phyloP scores from a whole-genome alignment of 192 early-diverging fungal genomes.

The Rhizoclosmatium sp. region DNA sequence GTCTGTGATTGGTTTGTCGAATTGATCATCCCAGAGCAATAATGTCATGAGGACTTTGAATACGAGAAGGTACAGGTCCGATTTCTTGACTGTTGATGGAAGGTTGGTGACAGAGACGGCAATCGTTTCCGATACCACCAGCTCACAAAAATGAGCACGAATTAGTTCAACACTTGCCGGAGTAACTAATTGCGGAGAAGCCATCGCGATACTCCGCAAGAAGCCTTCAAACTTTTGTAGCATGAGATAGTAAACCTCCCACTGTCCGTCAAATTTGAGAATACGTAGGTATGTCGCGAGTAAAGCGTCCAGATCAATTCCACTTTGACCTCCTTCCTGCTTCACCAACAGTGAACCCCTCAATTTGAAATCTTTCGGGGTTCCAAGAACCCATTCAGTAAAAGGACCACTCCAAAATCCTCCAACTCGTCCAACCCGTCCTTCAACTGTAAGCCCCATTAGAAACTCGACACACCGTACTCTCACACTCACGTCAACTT shows the following conservation, averaged over 20 bases:
- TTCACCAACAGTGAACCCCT: not conserved
- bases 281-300: slow-evolving; percentile 37
- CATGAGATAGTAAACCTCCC: slow-evolving; percentile 76
- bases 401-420: not conserved
- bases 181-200: slow-evolving; percentile 70
- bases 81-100: slow-evolving; percentile 64
- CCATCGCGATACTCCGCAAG: slow-evolving; percentile 69
- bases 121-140: slow-evolving; percentile 64
- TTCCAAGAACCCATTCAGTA: not conserved
- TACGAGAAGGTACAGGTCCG: slow-evolving; percentile 71
- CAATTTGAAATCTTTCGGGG: not conserved
- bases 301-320: slow-evolving; percentile 10
- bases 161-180: slow-evolving; percentile 59
- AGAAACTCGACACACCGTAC: not conserved
- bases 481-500: not conserved
- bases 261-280: slow-evolving; percentile 71
- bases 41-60: slow-evolving; percentile 72
- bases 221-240: slow-evolving; percentile 72
- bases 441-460: not conserved
- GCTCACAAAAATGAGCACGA: slow-evolving; percentile 61
- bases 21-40: slow-evolving; percentile 71
- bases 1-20: slow-evolving; percentile 73
- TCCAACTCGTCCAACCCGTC: not conserved
- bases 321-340: not conserved
- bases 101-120: slow-evolving; percentile 64